A percentile compares a stretch with the other conserved stretches of the same genome.
These are phyloP conservation scores for Pseudogymnoascus sp. DNA, from an alignment of 2,329 filamentous ascomycete species.

Conservation along the genomic window DNA sequence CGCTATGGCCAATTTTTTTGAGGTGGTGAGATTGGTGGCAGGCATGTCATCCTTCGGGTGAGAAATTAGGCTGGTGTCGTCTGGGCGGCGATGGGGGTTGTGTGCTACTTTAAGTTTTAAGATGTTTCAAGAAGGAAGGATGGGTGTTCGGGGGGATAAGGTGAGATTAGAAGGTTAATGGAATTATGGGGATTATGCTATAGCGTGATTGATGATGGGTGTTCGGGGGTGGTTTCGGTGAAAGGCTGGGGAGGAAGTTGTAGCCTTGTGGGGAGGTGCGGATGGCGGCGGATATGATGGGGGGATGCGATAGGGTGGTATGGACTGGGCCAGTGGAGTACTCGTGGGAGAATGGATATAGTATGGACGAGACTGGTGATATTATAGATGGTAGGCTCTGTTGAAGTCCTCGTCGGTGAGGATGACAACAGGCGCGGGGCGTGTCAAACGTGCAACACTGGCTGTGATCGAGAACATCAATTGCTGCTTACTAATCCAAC, in stretches of 20 bases:
- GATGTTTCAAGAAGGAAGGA: neutral
- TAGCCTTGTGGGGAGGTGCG: neutral
- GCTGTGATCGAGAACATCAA: slow-evolving; percentile 15
- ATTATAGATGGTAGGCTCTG: slow-evolving; percentile 18
- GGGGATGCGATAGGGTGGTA: neutral
- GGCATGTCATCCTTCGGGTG: neutral
- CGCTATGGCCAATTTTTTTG: neutral
- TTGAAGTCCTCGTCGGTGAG: slow-evolving; percentile 28
- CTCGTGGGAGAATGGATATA: slow-evolving; percentile 19
- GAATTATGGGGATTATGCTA: neutral
- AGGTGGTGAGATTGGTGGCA: neutral
- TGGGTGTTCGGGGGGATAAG: neutral
- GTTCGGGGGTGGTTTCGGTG: neutral
- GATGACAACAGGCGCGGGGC: too few species aligned
- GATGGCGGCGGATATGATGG: neutral
- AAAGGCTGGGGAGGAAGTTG: neutral
- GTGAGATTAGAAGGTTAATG: neutral
- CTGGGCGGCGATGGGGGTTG: neutral
- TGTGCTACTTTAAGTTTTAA: neutral
- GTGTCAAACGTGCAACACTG: slow-evolving; percentile 20
- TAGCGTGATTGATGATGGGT: neutral
- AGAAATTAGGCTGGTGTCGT: neutral
- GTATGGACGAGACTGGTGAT: slow-evolving; percentile 31
- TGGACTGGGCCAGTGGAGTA: neutral
- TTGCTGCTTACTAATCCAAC: neutral